Evolutionary conservation across 805 yeast species (phyloP), one percentile per base, ranked within the genome.

Genomic region (Saturnispora saitoi): DNA sequence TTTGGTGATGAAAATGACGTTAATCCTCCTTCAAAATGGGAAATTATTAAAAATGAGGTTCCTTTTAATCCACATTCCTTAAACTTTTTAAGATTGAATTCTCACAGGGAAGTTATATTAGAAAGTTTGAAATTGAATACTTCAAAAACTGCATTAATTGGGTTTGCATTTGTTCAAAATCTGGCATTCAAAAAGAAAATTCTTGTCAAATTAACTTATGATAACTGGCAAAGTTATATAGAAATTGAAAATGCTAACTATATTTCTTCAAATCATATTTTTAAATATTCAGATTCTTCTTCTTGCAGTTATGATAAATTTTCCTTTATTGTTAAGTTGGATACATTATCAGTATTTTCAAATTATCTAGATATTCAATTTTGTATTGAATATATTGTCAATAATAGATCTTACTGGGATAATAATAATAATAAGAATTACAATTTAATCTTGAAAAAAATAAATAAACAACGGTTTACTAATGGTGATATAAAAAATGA

Each of bases 271-370:
- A 66, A 66, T 44, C 68, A 66, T 51, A 63, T 65, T 32, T 66
- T 70, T 74, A 57, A 72, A 55, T 67, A 67, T 54, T 61, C 73
- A 49, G 51, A 62, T 24, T 45, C 58, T 8, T 58, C 59, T 43
- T 29, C 43, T 17, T 53, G 47, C 4, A 50, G 48, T 30, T 70
- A 61, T 48, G 76, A 72, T 53, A 68, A 66, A 53, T 72, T 80
- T 61, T 70, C 71, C 43, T 78, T 80, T 57, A 69, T 70, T 43
- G 70, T 80, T 34, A 74, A 75, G 40, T 58, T 71, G 38, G 59
- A 61, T 46, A 55, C 67, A 50, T 45, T 65, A 50, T 52, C 62
- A 57, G 34, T 52, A 48, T 43, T 47, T 47, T 51, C 52, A 22
- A 50, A 58, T 30, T 28, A 39, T 3, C 47, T 73, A 48, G 58